A percentile compares a stretch with the other conserved stretches of the same genome.
Evolutionary conservation across 306 rosid genomes (phyloP).

Genomic region (Ochetophila trinervis): DNA sequence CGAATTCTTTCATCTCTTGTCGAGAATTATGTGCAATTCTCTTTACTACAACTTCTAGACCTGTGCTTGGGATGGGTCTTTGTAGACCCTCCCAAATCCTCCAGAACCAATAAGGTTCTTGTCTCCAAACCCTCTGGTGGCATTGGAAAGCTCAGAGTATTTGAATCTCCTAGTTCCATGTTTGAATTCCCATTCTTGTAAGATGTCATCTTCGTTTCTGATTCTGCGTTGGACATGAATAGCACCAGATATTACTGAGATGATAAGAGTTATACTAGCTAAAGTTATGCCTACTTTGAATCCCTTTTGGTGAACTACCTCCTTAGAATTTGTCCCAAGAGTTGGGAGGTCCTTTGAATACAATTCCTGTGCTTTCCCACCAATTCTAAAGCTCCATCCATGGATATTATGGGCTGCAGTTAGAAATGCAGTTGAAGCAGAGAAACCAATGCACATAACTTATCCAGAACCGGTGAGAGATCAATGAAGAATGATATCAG

Average conservation of each 20-base stretch:
- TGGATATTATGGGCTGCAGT: constrained; percentile 24
- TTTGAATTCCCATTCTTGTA: constrained; percentile 42
- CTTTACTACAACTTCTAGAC: constrained; percentile 35
- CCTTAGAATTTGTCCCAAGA: background rate
- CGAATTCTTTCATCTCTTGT: constrained; percentile 40
- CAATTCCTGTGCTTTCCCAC: constrained; percentile 24
- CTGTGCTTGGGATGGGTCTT: constrained; percentile 28
- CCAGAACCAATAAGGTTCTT: constrained; percentile 30
- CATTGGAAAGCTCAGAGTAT: constrained; percentile 28
- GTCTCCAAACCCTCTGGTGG: constrained; percentile 33
- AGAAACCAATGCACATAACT: constrained; percentile 32
- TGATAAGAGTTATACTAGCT: constrained; percentile 17
- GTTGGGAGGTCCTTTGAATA: constrained; percentile 23
- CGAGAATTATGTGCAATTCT: constrained; percentile 25
- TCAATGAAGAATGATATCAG: constrained; percentile 25
- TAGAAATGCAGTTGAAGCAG: constrained; percentile 33
- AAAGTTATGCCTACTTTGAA: constrained; percentile 31
- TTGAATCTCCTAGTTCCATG: constrained; percentile 29
- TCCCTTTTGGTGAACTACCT: constrained; percentile 8
- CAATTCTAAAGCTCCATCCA: constrained; percentile 38
- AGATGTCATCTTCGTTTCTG: constrained; percentile 19
- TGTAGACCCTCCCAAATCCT: constrained; percentile 42
- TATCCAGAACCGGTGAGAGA: constrained; percentile 22
- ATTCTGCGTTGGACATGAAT: constrained; percentile 11
- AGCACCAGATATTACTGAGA: constrained; percentile 12